Percentiles rank a stretch among this genome's conserved stretches.
phyloP scores from a whole-genome alignment of 225 moss, liverwort and hornwort species.

The Polytrichum formosum region DNA sequence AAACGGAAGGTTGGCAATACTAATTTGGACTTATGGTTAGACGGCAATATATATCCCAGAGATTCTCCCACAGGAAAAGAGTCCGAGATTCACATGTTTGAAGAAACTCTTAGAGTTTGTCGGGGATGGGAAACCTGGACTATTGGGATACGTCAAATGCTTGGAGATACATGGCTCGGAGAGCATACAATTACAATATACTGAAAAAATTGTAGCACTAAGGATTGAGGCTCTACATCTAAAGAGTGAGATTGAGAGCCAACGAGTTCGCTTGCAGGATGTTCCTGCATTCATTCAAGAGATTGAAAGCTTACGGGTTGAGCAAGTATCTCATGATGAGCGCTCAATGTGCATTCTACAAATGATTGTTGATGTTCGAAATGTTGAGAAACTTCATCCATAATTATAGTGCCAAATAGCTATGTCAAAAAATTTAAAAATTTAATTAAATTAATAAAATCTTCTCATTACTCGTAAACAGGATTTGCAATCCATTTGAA shows the following conservation, averaged over 20 bases:
- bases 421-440: too few relatives aligned
- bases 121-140: not conserved
- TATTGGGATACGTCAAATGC: not conserved
- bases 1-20: not conserved
- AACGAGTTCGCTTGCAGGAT: not conserved
- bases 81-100: not conserved
- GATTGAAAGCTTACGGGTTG: not conserved
- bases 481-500: too few relatives aligned
- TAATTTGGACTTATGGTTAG: not conserved
- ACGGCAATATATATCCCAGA: not conserved
- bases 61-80: not conserved
- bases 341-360: too few relatives aligned
- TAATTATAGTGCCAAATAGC: too few relatives aligned
- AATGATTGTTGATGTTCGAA: not conserved
- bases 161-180: not conserved
- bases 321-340: not conserved
- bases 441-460: too few relatives aligned
- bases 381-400: not conserved
- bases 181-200: too few relatives aligned
- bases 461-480: too few relatives aligned
- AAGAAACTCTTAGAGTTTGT: not conserved
- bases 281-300: not conserved
- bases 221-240: not conserved
- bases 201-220: not conserved
- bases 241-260: not conserved